A percentile compares a stretch with the other conserved stretches of the same genome.
Conservation (phyloP, 352 stramenopile genomes). For the Bremia lactucae region DNA sequence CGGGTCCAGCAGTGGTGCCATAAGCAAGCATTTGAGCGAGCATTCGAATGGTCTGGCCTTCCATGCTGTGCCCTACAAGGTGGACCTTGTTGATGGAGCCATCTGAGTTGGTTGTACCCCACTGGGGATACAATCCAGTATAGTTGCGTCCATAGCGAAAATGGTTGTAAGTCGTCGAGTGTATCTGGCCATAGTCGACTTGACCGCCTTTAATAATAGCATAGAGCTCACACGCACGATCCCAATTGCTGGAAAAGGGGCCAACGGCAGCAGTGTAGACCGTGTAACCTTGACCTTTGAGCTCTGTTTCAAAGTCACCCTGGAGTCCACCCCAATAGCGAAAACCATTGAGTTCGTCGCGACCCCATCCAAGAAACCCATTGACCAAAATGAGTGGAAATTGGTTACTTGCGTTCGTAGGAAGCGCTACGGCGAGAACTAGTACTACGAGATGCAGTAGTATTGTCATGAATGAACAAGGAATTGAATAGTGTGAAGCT, state of each 20-base stretch:
- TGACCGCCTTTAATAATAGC: constrained; percentile 44
- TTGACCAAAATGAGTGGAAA: constrained; percentile 51
- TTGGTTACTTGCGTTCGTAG: constrained; percentile 22
- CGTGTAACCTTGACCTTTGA: constrained; percentile 28
- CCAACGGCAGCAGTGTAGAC: constrained; percentile 44
- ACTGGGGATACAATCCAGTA: constrained; percentile 44
- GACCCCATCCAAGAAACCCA: constrained; percentile 36
- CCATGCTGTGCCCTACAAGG: constrained; percentile 72
- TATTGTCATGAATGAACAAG: constrained; percentile 6
- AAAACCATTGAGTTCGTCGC: constrained; percentile 32
- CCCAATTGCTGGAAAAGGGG: constrained; percentile 50
- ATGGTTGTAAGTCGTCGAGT: constrained; percentile 32
- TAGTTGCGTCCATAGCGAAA: constrained; percentile 32
- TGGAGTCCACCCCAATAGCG: constrained; percentile 41
- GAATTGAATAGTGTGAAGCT: constrained; percentile 20
- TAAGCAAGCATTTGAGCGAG: constrained; percentile 46
- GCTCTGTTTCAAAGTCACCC: constrained; percentile 31
- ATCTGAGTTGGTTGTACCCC: constrained; percentile 33
- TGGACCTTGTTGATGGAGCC: constrained; percentile 55
- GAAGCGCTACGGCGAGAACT: constrained; percentile 2
- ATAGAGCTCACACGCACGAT: constrained; percentile 56
- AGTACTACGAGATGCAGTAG: constrained; percentile 12
- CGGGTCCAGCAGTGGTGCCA: constrained; percentile 23
- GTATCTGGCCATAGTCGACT: constrained; percentile 43
- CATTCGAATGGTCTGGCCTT: constrained; percentile 68